These are phyloP conservation scores for Mycena pura DNA, from an alignment of 768 basidiomycete species.

Conservation along the genomic window DNA sequence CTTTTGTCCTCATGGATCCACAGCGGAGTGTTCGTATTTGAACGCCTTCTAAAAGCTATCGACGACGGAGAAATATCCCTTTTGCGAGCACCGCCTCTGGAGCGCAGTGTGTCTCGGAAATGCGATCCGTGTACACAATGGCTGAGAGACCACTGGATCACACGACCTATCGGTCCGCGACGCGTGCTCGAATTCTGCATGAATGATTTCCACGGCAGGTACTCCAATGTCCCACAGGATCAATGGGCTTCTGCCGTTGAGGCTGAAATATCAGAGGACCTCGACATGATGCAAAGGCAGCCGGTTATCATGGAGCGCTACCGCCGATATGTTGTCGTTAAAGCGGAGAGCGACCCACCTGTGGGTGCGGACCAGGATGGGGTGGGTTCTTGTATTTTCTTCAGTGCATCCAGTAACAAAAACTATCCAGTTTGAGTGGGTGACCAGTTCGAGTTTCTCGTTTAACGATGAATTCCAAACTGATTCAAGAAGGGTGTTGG, in stretches of 20 bases:
- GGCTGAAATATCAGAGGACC: constrained; percentile 53
- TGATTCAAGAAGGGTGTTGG: neutral
- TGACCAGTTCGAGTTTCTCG: neutral
- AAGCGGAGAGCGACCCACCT: constrained; percentile 40
- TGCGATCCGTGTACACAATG: constrained; percentile 40
- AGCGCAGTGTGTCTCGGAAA: constrained; percentile 31
- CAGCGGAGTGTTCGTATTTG: constrained; percentile 50
- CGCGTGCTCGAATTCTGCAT: constrained; percentile 54
- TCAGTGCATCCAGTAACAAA: neutral
- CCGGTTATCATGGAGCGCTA: constrained; percentile 66
- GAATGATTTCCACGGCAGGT: constrained; percentile 44
- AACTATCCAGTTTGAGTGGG: constrained; percentile 14
- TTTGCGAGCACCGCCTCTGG: constrained; percentile 53
- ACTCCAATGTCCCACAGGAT: constrained; percentile 40
- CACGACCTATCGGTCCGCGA: constrained; percentile 40
- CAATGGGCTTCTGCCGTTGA: constrained; percentile 49
- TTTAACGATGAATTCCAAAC: constrained; percentile 5
- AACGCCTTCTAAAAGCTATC: constrained; percentile 54
- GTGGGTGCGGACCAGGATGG: constrained; percentile 43
- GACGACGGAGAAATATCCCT: constrained; percentile 64
- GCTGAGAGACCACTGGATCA: constrained; percentile 44
- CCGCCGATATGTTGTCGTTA: constrained; percentile 71
- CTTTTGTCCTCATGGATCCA: neutral
- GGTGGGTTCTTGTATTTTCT: constrained; percentile 46
- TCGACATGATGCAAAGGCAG: constrained; percentile 63